Evolutionary conservation across 257 asterid genomes (phyloP), one percentile per base, ranked within the genome.

Genomic region (Capsicum rhomboideum): DNA sequence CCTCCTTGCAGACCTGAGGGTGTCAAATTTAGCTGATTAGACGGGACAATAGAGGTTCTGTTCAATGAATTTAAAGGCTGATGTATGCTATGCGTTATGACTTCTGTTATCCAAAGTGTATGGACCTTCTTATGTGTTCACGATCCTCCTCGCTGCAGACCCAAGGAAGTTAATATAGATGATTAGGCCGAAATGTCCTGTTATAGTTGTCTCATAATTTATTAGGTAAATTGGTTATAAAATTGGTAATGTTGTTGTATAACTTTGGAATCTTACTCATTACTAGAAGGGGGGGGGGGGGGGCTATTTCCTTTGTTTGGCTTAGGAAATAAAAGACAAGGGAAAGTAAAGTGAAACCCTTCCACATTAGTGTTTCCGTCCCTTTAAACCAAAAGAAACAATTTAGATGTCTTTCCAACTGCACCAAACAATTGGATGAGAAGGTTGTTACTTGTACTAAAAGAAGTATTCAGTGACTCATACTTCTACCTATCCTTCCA

Each of bases 331-430:
- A 49, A 72, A 72, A 11, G 80, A 44, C 6, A 8, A 46, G 31
- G 80, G 40, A 26, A 44, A 12, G 56, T 44, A 46, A 72, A 72
- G 58, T 1, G 80, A 26, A 44, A n/a, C n/a, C 40, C 50, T 67
- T 72, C 80, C 80, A 44, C 80, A 44, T 44, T 21, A 44, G 37
- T 11, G 10, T 72, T 72, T 72, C 80, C 10, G 6, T 44, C 37
- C 58, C 58, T 72, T 37, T 44, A 72, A 12, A 21, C 17, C 40
- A 12, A 72, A 72, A 72, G 29, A 72, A 72, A 44, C 40, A 72
- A 44, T 72, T 72, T 72, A 71, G 80, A 72, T 72, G 21, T 44
- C 80, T 72, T 44, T 44, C 80, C 80, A 72, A 72, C 80, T 44
- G 37, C 58, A 72, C 21, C 37, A 72, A 72, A 72, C n/a, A 72